These are phyloP conservation scores for Trichoderma gracile DNA, from an alignment of 2,329 filamentous ascomycete species.

Conservation along the genomic window DNA sequence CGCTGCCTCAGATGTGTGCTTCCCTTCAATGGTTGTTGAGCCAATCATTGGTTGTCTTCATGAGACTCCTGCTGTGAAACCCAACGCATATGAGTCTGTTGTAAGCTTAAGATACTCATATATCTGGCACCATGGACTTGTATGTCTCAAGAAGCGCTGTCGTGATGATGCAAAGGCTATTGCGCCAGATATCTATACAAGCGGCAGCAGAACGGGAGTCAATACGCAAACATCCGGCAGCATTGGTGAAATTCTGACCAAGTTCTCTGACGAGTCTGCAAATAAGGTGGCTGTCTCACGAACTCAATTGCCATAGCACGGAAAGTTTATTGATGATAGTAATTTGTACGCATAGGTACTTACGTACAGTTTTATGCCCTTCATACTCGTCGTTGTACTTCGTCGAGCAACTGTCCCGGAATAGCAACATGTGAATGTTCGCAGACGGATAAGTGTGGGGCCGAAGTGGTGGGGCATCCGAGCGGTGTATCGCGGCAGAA, in stretches of 20 bases:
- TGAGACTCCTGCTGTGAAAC: not conserved
- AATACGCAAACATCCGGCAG: not conserved
- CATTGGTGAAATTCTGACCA: not conserved
- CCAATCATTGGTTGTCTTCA: not conserved
- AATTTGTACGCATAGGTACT: not conserved
- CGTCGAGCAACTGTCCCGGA: not conserved
- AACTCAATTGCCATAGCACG: not conserved
- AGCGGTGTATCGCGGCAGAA: slow-evolving; percentile 24
- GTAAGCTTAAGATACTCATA: too few species aligned
- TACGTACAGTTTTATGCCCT: too few species aligned
- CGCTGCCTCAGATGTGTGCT: not conserved
- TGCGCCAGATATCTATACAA: slow-evolving; percentile 5
- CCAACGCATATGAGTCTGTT: too few species aligned
- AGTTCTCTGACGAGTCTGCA: not conserved
- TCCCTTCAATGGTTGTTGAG: not conserved
- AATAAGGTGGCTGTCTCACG: not conserved
- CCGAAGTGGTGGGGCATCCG: not conserved
- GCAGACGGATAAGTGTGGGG: slow-evolving; percentile 12
- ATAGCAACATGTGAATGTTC: slow-evolving; percentile 8
- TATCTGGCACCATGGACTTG: too few species aligned
- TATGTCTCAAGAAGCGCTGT: not conserved
- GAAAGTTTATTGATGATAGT: not conserved
- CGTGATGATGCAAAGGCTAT: not conserved
- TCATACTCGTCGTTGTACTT: too few species aligned
- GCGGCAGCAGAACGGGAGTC: not conserved